Conservation (phyloP, 768 basidiomycete species). For the Cystobasidium tubakii region DNA sequence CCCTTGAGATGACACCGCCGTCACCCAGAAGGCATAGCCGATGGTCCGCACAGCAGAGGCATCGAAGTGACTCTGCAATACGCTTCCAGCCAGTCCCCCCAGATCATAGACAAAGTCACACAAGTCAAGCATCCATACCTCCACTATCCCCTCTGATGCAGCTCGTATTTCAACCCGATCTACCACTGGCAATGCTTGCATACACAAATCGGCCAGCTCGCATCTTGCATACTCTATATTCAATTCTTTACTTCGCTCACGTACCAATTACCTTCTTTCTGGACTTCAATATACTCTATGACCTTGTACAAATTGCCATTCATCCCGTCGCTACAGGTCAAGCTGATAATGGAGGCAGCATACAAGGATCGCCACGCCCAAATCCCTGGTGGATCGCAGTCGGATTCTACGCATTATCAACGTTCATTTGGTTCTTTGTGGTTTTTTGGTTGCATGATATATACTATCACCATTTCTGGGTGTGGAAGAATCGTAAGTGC, state of each 20-base stretch:
- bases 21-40: too few species aligned
- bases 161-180: slow-evolving; percentile 15
- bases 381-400: slow-evolving; percentile 30
- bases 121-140: neutral
- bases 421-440: slow-evolving; percentile 4
- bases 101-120: neutral
- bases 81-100: neutral
- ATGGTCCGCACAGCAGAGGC: neutral
- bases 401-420: slow-evolving; percentile 13
- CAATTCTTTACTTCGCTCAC: slow-evolving; percentile 39
- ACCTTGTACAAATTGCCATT: slow-evolving; percentile 20
- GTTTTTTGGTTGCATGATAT: slow-evolving; percentile 12
- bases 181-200: slow-evolving; percentile 16
- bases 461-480: neutral
- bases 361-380: neutral
- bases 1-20: too few species aligned
- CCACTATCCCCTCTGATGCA: slow-evolving; percentile 2
- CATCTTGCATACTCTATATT: slow-evolving; percentile 44
- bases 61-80: neutral
- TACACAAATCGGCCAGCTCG: slow-evolving; percentile 32
- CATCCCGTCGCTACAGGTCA: neutral
- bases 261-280: slow-evolving; percentile 17
- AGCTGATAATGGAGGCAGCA: neutral
- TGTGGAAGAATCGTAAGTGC: slow-evolving; percentile 20
- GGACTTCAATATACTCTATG: slow-evolving; percentile 20